Percentiles rank a stretch among this genome's conserved stretches.
Conservation (phyloP, 2,329 filamentous ascomycete species). For the Alternaria infectoria region DNA sequence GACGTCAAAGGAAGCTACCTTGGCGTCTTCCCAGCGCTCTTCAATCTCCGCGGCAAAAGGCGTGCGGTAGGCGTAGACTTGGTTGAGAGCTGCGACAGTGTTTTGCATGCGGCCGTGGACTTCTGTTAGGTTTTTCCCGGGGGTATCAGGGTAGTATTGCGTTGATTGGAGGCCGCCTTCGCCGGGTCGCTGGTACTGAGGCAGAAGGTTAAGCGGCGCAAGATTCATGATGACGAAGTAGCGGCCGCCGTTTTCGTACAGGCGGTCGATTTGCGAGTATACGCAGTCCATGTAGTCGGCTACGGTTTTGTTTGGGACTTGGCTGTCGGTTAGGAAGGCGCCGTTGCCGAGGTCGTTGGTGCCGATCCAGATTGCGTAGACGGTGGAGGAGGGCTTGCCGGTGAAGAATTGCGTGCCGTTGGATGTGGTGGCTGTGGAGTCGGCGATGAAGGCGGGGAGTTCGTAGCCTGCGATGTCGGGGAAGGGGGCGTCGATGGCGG, state of each 20-base stretch:
- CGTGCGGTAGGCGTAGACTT: conserved; percentile 59
- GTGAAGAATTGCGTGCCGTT: conserved; percentile 53
- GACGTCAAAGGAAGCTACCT: conserved; percentile 71
- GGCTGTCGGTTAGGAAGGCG: conserved; percentile 70
- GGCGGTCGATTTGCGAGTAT: conserved; percentile 65
- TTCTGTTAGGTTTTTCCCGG: conserved; percentile 56
- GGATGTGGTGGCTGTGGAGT: conserved; percentile 41
- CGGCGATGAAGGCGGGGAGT: conserved; percentile 56
- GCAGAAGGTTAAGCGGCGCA: conserved; percentile 70
- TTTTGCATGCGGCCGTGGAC: conserved; percentile 60
- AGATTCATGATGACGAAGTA: conserved; percentile 76
- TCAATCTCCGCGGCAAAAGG: conserved; percentile 54
- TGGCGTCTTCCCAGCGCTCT: conserved; percentile 59
- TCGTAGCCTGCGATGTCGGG: conserved; percentile 61
- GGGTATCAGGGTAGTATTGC: conserved; percentile 57
- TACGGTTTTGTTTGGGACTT: conserved; percentile 65
- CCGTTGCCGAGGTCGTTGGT: conserved; percentile 76
- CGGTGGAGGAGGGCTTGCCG: conserved; percentile 63
- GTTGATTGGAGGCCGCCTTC: conserved; percentile 53
- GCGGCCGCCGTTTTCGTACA: conserved; percentile 71
- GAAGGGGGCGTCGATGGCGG: conserved; percentile 60
- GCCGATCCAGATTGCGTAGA: conserved; percentile 80
- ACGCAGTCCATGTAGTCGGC: conserved; percentile 72
- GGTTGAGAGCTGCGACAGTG: conserved; percentile 58
- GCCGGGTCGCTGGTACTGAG: conserved; percentile 65